phyloP scores from a whole-genome alignment of 257 asterid genomes.

The Solanum rostratum region DNA sequence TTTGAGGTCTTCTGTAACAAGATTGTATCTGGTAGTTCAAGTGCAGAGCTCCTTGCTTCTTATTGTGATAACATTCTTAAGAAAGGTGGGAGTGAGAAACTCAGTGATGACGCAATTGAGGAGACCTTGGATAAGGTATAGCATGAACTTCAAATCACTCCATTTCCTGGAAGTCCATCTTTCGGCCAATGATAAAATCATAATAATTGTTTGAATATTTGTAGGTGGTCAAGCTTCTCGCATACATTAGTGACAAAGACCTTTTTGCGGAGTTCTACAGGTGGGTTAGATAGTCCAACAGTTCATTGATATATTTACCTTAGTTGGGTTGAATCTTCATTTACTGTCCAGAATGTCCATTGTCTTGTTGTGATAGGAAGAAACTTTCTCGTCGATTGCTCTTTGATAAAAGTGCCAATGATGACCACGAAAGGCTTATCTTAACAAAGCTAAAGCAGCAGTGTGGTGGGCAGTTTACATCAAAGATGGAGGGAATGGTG shows the following conservation, averaged over 20 bases:
- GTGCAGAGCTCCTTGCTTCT: conserved; percentile 63
- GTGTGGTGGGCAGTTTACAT: conserved; percentile 47
- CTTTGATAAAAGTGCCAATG: conserved; percentile 33
- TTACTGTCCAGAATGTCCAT: background rate
- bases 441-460: conserved; percentile 42
- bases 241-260: conserved; percentile 45
- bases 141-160: background rate
- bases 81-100: conserved; percentile 53
- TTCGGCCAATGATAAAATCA: background rate
- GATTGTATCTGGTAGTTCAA: conserved; percentile 57
- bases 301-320: background rate
- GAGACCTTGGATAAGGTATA: conserved; percentile 61
- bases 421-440: conserved; percentile 39
- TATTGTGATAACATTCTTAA: conserved; percentile 61
- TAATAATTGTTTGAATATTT: background rate
- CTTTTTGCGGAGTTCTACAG: conserved; percentile 44
- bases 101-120: conserved; percentile 65
- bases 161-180: background rate
- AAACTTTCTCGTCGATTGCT: conserved; percentile 48
- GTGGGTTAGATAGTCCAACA: conserved; percentile 4
- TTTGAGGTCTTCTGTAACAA: conserved; percentile 63
- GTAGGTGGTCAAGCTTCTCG: conserved; percentile 39
- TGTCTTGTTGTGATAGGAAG: conserved; percentile 22
- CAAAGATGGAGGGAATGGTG: conserved; percentile 68
- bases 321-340: background rate